Conservation (phyloP, 345 rosid genomes). For the Arabis alpina region DNA sequence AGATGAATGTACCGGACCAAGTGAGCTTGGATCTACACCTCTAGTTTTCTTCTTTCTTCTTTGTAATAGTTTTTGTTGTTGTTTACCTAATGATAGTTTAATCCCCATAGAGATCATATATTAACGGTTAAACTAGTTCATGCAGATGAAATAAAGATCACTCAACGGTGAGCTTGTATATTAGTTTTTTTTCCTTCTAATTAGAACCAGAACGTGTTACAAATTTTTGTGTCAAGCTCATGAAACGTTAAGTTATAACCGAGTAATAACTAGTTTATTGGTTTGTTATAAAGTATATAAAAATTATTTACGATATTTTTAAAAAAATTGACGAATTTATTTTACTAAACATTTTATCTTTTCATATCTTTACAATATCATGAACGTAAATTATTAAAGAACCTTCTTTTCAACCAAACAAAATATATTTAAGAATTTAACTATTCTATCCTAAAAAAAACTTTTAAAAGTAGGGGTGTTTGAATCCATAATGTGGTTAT, state of each 20-base stretch:
- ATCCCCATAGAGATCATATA: constrained; percentile 5
- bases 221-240: neutral
- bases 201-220: neutral
- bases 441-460: neutral
- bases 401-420: neutral
- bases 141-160: constrained; percentile 26
- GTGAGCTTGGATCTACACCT: constrained; percentile 48
- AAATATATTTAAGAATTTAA: no score
- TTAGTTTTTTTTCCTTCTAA: neutral
- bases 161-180: neutral
- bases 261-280: no score
- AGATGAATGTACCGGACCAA: constrained; percentile 36
- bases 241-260: neutral
- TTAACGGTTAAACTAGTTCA: constrained; percentile 19
- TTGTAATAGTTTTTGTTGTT: neutral
- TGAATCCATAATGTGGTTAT: no score
- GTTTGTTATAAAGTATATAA: no score
- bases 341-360: neutral
- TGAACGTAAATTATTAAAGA: neutral
- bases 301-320: no score
- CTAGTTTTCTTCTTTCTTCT: constrained; percentile 10
- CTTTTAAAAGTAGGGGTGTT: neutral
- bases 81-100: constrained; percentile 1
- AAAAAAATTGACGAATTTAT: no score
- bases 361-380: neutral